Evolutionary conservation across 495 filamentous ascomycete genomes (phyloP).

Genomic region (Lepidopterella palustris): DNA sequence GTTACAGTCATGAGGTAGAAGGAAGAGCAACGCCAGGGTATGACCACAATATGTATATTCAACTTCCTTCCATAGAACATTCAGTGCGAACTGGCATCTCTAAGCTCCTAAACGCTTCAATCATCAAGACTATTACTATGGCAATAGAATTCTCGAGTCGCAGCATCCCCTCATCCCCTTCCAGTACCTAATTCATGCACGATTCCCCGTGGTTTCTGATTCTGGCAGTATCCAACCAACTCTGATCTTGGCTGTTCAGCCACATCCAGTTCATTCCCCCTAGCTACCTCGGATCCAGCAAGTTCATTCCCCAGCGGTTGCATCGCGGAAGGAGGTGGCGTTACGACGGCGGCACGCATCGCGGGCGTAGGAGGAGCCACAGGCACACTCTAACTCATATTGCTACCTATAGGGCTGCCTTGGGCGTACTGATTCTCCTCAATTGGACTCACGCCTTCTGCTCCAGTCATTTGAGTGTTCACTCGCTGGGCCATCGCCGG

Average conservation of each 20-base stretch:
- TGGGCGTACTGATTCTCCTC: not conserved
- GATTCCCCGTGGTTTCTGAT: not conserved
- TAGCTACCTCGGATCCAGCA: not conserved
- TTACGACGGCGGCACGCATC: not conserved
- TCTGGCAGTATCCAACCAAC: not conserved
- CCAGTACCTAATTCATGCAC: not conserved
- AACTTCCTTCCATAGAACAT: constrained; percentile 40
- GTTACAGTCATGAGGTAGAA: no score
- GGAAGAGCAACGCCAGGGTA: no score
- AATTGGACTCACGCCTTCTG: not conserved
- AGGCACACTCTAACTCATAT: not conserved
- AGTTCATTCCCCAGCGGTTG: not conserved
- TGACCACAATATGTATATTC: no score
- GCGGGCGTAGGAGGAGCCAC: not conserved
- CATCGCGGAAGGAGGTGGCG: not conserved
- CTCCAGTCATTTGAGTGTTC: not conserved
- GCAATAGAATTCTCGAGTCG: constrained; percentile 53
- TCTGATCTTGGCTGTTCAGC: not conserved
- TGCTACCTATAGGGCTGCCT: not conserved
- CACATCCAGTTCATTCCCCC: not conserved
- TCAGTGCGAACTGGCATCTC: constrained; percentile 52
- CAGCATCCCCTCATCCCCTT: constrained; percentile 33
- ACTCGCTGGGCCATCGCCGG: not conserved
- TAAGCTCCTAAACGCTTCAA: constrained; percentile 60
- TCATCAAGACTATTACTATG: constrained; percentile 55